Conservation (phyloP, 2,329 filamentous ascomycete species). For the Phaeosphaeria sp. region DNA sequence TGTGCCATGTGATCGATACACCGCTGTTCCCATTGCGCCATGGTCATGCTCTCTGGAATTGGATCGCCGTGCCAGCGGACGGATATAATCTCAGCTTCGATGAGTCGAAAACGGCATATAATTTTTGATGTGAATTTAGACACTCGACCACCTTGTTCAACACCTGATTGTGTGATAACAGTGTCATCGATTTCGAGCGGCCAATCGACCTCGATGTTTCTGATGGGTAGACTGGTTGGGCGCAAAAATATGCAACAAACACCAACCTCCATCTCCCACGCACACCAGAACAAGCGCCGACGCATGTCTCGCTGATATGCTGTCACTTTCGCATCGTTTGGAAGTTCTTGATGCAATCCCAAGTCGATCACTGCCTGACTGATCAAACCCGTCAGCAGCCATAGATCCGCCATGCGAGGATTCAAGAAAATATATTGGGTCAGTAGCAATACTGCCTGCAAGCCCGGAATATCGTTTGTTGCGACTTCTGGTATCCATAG, state of each 20-base stretch:
- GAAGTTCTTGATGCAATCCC: slow-evolving; percentile 45
- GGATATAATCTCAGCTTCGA: slow-evolving; percentile 44
- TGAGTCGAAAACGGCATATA: slow-evolving; percentile 43
- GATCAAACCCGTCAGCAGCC: slow-evolving; percentile 46
- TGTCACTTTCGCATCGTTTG: slow-evolving; percentile 32
- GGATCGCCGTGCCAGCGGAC: slow-evolving; percentile 41
- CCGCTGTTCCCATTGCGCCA: slow-evolving; percentile 39
- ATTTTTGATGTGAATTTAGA: slow-evolving; percentile 45
- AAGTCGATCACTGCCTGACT: slow-evolving; percentile 47
- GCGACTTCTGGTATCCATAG: slow-evolving; percentile 45
- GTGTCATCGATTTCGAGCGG: slow-evolving; percentile 44
- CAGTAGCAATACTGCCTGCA: slow-evolving; percentile 44
- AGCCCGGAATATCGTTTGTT: slow-evolving; percentile 43
- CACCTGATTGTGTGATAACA: slow-evolving; percentile 35
- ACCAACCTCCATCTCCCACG: slow-evolving; percentile 48
- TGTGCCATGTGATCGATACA: slow-evolving; percentile 34
- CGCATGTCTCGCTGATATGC: slow-evolving; percentile 45
- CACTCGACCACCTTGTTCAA: slow-evolving; percentile 34
- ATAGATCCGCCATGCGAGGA: slow-evolving; percentile 44
- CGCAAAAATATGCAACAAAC: slow-evolving; percentile 44
- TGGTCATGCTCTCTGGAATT: slow-evolving; percentile 28
- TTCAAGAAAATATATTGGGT: slow-evolving; percentile 47
- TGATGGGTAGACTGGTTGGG: slow-evolving; percentile 39
- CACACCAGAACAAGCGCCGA: slow-evolving; percentile 46
- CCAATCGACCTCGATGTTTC: slow-evolving; percentile 38